Evolutionary conservation across 495 filamentous ascomycete species (phyloP), one percentile per base, ranked within the genome.

Genomic region (Zalerion maritima): DNA sequence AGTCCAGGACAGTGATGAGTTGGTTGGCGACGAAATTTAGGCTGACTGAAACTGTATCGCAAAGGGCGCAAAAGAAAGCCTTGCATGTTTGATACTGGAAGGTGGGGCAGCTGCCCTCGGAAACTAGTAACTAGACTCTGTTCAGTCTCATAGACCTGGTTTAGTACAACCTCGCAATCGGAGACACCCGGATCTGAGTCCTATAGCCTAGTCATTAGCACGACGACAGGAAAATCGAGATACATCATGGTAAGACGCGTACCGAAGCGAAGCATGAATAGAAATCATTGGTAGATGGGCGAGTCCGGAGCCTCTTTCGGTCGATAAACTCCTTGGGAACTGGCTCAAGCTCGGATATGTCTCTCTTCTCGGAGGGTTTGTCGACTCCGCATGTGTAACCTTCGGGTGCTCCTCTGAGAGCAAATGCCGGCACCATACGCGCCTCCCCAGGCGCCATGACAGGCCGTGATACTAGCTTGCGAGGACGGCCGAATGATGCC

Each of bases 31-130:
- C 51, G 32, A 58, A 58, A 30, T 36, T 31, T 33, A 49, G 58
- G 14, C 43, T 43, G 34, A 55, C 58, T 24, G 20, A 28, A 10
- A 60, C 40, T 4, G 41, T 49, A 20, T 39, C 14, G 35, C 54
- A 60, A 8, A 60, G 35, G 14, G 53, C 50, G 41, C 54, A 60
- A 45, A 60, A 60, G 39, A 58, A 58, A 27, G 40, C 56, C 42
- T 51, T 46, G 35, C 56, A 60, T 11, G 53, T 54, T 18, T 35
- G 15, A 28, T 32, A 54, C 13, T 48, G 34, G 34, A 55, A 60
- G 18, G 47, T 28, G 2, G 58, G 43, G 36, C 56, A 60, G 10
- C 54, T 40, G 35, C 45, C 52, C 24, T 47, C 29, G 11, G 52
- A 34, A n/a, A 60, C n/a, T n/a, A n/a, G n/a, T 36, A 15, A 52